Conservation (phyloP, 345 rosid species). For the Iberis pinnata region DNA sequence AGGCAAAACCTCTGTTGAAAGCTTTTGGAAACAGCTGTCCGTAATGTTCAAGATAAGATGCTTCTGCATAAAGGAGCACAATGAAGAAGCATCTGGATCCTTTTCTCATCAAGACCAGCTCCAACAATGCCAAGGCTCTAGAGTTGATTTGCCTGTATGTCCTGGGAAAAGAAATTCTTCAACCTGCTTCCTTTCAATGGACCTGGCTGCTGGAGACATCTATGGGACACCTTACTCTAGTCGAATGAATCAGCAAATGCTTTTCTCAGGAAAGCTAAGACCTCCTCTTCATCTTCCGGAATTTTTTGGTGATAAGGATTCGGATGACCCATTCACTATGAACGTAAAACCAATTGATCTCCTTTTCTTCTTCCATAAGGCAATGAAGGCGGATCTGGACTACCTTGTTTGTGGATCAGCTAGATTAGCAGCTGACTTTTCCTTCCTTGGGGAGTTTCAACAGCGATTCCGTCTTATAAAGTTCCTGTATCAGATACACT, state of each 20-base stretch:
- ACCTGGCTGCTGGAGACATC: constrained; percentile 17
- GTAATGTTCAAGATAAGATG: constrained; percentile 41
- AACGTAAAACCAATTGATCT: constrained; percentile 57
- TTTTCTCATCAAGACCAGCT: constrained; percentile 25
- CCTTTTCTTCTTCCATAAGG: constrained; percentile 78
- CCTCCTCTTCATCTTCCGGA: constrained; percentile 21
- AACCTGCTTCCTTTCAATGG: constrained; percentile 23
- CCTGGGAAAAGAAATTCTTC: constrained; percentile 27
- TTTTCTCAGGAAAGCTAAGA: constrained; percentile 35
- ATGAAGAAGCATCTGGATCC: constrained; percentile 33
- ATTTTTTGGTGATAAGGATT: constrained; percentile 34
- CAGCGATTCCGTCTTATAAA: constrained; percentile 47
- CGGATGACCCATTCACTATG: constrained; percentile 22
- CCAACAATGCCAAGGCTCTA: constrained; percentile 19
- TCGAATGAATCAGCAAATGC: constrained; percentile 38
- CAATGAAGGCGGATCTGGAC: constrained; percentile 62
- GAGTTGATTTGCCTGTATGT: constrained; percentile 20
- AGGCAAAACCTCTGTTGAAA: constrained; percentile 49
- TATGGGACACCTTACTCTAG: constrained; percentile 39
- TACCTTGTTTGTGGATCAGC: constrained; percentile 55
- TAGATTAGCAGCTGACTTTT: constrained; percentile 41
- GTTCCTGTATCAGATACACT: constrained; percentile 51
- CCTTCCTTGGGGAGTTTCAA: constrained; percentile 48
- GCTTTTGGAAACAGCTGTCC: constrained; percentile 43
- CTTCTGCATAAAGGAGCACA: constrained; percentile 30